Evolutionary conservation across 805 yeast genomes (phyloP).

Genomic region (Starmerella vaccinii): DNA sequence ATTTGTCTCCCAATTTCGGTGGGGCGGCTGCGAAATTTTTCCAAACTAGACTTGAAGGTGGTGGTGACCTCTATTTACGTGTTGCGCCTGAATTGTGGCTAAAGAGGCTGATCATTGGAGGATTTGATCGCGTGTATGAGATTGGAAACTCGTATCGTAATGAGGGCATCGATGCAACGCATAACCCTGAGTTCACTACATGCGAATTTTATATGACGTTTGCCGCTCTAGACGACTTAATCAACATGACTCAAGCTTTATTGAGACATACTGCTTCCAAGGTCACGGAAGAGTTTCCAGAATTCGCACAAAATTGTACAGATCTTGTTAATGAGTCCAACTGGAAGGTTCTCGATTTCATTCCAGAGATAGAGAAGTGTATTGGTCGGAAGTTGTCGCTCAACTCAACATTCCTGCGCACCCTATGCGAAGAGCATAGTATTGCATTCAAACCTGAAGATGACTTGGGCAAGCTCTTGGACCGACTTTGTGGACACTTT

Average conservation of each 20-base stretch:
- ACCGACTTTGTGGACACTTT: slow-evolving; percentile 48
- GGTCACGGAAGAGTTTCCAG: slow-evolving; percentile 18
- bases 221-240: slow-evolving; percentile 55
- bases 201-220: slow-evolving; percentile 80
- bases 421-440: slow-evolving; percentile 5
- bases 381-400: slow-evolving; percentile 43
- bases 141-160: slow-evolving; percentile 77
- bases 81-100: slow-evolving; percentile 96
- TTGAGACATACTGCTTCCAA: slow-evolving; percentile 35
- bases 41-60: slow-evolving; percentile 37
- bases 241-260: slow-evolving; percentile 51
- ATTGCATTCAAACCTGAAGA: slow-evolving; percentile 8
- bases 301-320: slow-evolving; percentile 9
- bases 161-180: slow-evolving; percentile 87
- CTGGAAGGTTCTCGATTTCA: slow-evolving; percentile 49
- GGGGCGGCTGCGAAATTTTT: slow-evolving; percentile 96
- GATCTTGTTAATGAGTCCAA: slow-evolving; percentile 5
- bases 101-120: slow-evolving; percentile 69
- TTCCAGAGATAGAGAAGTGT: slow-evolving; percentile 47
- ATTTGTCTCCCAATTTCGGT: slow-evolving; percentile 53
- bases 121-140: slow-evolving; percentile 79
- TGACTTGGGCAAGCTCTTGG: slow-evolving; percentile 50
- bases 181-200: slow-evolving; percentile 87
- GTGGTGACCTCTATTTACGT: slow-evolving; percentile 44
- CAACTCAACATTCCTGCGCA: slow-evolving; percentile 27